Evolutionary conservation across 805 yeast species (phyloP).

Genomic region (Suhomyces xylopsoci): DNA sequence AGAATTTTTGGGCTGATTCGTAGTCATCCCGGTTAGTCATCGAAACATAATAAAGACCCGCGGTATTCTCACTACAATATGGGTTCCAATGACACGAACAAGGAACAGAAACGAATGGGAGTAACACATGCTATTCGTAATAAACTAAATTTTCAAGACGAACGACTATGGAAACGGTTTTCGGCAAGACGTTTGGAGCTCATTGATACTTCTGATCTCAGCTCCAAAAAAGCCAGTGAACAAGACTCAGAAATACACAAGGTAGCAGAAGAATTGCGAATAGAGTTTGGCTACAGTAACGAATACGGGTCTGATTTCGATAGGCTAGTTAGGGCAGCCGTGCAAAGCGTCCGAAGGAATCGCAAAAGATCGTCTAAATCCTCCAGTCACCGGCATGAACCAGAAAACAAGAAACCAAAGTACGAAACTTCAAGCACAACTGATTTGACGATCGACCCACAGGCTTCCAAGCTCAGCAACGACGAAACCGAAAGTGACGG

Average conservation of each 20-base stretch:
- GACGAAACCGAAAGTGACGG: constrained; percentile 3
- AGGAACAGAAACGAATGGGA: constrained; percentile 36
- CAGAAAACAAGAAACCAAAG: not conserved
- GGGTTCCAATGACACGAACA: not conserved
- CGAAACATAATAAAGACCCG: not conserved
- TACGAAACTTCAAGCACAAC: not conserved
- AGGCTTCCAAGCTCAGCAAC: constrained; percentile 1
- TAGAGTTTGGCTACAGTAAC: constrained; percentile 70
- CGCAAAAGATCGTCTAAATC: constrained; percentile 59
- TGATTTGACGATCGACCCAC: not conserved
- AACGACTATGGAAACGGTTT: constrained; percentile 81
- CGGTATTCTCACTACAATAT: not conserved
- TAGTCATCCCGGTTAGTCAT: constrained; percentile 8
- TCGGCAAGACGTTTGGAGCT: constrained; percentile 87
- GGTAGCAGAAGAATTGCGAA: constrained; percentile 73
- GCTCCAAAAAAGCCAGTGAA: constrained; percentile 80
- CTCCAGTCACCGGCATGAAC: constrained; percentile 11
- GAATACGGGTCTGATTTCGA: constrained; percentile 72
- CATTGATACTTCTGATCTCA: constrained; percentile 68
- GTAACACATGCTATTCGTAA: constrained; percentile 57
- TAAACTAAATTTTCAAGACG: constrained; percentile 74
- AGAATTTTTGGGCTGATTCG: constrained; percentile 6
- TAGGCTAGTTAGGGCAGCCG: constrained; percentile 86
- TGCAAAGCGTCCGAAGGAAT: constrained; percentile 88
- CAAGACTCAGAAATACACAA: constrained; percentile 79